A percentile compares a stretch with the other conserved stretches of the same genome.
These are phyloP conservation scores for Teratosphaeria epicoccoides DNA, from an alignment of 2,329 filamentous ascomycete species.

Conservation along the genomic window DNA sequence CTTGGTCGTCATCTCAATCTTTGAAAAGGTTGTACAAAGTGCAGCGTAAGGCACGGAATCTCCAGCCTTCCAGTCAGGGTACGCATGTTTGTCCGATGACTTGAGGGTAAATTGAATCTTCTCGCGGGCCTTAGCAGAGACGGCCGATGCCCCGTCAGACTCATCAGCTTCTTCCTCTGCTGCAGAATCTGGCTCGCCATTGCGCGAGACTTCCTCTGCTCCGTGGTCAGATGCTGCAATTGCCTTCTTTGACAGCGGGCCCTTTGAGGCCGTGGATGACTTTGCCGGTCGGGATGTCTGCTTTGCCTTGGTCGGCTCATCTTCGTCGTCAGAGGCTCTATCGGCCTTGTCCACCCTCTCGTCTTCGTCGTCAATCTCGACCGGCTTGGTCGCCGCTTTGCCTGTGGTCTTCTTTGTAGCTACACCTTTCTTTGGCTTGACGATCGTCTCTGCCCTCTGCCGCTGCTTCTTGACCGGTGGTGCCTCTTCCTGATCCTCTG, in stretches of 20 bases:
- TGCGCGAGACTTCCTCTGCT: constrained; percentile 3
- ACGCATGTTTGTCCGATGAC: constrained; percentile 61
- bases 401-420: constrained; percentile 8
- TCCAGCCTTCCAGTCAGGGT: constrained; percentile 86
- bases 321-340: constrained; percentile 3
- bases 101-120: constrained; percentile 70
- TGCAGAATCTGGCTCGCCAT: constrained; percentile 5
- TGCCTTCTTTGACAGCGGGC: constrained; percentile 3
- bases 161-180: constrained; percentile 38
- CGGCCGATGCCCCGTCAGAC: constrained; percentile 53
- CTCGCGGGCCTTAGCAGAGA: constrained; percentile 64
- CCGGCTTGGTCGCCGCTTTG: background rate
- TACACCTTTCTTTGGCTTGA: constrained; percentile 18
- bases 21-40: constrained; percentile 85
- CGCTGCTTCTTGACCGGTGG: constrained; percentile 28
- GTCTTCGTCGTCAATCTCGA: background rate
- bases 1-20: constrained; percentile 91
- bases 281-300: constrained; percentile 4
- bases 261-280: background rate
- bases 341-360: background rate
- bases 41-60: constrained; percentile 88
- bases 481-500: constrained; percentile 21
- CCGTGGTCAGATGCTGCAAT: constrained; percentile 6
- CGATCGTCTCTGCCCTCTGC: constrained; percentile 12
- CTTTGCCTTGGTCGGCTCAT: constrained; percentile 6